A percentile compares a stretch with the other conserved stretches of the same genome.
These are phyloP conservation scores for Beta lomatogona DNA, from an alignment of 179 eudicot genomes.

Conservation along the genomic window DNA sequence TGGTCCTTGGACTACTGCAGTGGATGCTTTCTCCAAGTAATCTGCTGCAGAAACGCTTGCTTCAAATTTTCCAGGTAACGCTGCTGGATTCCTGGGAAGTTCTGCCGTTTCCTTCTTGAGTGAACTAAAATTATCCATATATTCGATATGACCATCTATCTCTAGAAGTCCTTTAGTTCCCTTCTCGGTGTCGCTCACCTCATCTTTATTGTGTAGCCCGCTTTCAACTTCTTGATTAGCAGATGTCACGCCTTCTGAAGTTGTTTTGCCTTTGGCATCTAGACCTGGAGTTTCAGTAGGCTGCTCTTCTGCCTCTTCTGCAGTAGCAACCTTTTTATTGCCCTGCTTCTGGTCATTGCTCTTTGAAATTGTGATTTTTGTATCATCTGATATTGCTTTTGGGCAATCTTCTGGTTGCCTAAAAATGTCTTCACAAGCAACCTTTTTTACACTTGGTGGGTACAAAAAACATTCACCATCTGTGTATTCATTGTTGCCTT, in stretches of 20 bases:
- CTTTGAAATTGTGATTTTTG: neutral
- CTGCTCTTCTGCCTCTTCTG: conserved; percentile 1
- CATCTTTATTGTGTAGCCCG: neutral
- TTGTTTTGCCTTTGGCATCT: neutral
- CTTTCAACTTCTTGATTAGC: neutral
- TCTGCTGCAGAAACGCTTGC: neutral
- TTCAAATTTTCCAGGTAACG: neutral
- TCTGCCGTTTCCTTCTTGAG: neutral
- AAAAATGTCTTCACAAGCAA: neutral
- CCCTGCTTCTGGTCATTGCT: neutral
- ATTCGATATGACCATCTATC: neutral
- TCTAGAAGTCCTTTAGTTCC: neutral
- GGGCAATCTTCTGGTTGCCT: neutral
- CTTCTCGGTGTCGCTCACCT: neutral
- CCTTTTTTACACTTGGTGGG: conserved; percentile 25
- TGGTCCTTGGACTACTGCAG: neutral
- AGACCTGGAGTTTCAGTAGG: neutral
- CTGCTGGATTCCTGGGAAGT: neutral
- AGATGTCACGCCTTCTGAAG: neutral
- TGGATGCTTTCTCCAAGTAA: neutral
- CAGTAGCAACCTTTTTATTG: neutral
- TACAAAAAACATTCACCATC: conserved; percentile 25
- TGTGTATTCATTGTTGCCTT: conserved; percentile 17
- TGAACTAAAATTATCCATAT: neutral
- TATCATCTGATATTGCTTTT: neutral